Evolutionary conservation across 768 basidiomycete genomes (phyloP).

Genomic region (Chiua virens): DNA sequence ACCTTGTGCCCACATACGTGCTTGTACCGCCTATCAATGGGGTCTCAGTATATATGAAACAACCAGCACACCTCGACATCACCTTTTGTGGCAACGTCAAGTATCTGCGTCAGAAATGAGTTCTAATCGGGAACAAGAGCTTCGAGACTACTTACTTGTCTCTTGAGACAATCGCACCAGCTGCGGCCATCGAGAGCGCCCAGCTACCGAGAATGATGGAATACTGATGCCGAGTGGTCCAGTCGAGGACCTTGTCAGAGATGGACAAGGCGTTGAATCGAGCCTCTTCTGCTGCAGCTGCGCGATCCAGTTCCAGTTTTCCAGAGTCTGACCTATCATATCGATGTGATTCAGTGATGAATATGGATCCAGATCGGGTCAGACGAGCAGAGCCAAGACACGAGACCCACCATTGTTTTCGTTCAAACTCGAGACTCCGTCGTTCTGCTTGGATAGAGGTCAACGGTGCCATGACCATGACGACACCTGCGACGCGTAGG

Average conservation of each 20-base stretch:
- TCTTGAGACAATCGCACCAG: slow-evolving; percentile 66
- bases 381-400: background rate
- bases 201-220: slow-evolving; percentile 74
- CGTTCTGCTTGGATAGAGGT: slow-evolving; percentile 75
- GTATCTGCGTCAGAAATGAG: slow-evolving; percentile 13
- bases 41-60: slow-evolving; percentile 21
- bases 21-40: slow-evolving; percentile 65
- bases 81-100: slow-evolving; percentile 31
- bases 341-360: background rate
- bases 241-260: slow-evolving; percentile 58
- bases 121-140: background rate
- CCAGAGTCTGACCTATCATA: slow-evolving; percentile 39
- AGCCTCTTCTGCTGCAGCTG: slow-evolving; percentile 29
- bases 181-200: slow-evolving; percentile 64
- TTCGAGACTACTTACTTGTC: slow-evolving; percentile 46
- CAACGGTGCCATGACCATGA: slow-evolving; percentile 64
- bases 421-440: slow-evolving; percentile 63
- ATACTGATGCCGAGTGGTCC: slow-evolving; percentile 67
- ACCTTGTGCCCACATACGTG: slow-evolving; percentile 88
- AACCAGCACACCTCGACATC: background rate
- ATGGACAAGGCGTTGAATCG: slow-evolving; percentile 52
- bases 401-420: slow-evolving; percentile 53
- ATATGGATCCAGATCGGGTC: too few relatives aligned
- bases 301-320: slow-evolving; percentile 54
- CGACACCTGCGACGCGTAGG: slow-evolving; percentile 67